Evolutionary conservation across 139 green algal species (phyloP).

Genomic region (Spirogloea muscicola): DNA sequence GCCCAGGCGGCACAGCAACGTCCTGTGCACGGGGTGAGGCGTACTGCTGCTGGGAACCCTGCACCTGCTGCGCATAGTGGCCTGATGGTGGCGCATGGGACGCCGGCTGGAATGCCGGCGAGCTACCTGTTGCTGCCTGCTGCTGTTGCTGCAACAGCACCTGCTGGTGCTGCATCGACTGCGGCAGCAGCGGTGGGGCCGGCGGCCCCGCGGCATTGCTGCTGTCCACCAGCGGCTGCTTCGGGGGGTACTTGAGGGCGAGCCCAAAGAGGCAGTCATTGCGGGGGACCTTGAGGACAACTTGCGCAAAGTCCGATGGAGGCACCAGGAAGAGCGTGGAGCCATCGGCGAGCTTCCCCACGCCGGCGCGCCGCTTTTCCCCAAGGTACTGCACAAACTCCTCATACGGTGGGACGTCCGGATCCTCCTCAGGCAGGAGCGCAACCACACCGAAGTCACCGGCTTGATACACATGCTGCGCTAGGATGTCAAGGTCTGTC

Average conservation of each 20-base stretch:
- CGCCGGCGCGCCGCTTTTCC: slow-evolving; percentile 34
- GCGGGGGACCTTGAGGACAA: slow-evolving; percentile 35
- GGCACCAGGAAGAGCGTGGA: slow-evolving; percentile 45
- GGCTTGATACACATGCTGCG: slow-evolving; percentile 16
- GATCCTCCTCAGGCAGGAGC: slow-evolving; percentile 22
- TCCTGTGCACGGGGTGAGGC: too few species aligned
- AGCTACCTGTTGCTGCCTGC: neutral
- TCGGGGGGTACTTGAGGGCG: slow-evolving; percentile 8
- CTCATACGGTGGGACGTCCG: slow-evolving; percentile 32
- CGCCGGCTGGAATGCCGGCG: neutral
- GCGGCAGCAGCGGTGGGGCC: neutral
- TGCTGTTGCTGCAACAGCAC: neutral
- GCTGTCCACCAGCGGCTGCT: neutral
- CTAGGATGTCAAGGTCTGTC: slow-evolving; percentile 40
- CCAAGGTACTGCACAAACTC: slow-evolving; percentile 51
- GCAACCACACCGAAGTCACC: slow-evolving; percentile 32
- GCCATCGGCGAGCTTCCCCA: slow-evolving; percentile 35
- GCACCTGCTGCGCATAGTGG: neutral
- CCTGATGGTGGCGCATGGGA: neutral
- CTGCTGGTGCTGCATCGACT: neutral
- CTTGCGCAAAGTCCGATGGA: slow-evolving; percentile 38
- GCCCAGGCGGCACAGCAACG: neutral
- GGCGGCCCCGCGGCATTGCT: neutral
- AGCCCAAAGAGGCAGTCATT: slow-evolving; percentile 41
- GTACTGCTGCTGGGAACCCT: neutral